These are phyloP conservation scores for Hyphodiscus sp. DNA, from an alignment of 2,329 filamentous ascomycete genomes.

Conservation along the genomic window DNA sequence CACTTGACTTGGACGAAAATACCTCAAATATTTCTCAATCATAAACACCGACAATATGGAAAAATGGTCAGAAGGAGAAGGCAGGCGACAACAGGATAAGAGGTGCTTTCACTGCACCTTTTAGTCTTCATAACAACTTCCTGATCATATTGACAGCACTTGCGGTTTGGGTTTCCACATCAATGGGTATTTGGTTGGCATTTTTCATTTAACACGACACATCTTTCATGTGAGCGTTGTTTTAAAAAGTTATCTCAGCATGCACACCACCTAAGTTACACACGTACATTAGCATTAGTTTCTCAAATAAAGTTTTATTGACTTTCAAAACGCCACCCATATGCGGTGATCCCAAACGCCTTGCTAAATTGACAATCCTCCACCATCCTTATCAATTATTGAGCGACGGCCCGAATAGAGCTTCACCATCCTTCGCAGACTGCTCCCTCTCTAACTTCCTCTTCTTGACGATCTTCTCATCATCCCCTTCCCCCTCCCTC, in stretches of 20 bases:
- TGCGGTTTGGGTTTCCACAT: too few relatives aligned
- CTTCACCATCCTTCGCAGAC: constrained; percentile 26
- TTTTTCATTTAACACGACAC: too few relatives aligned
- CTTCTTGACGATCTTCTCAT: constrained; percentile 28
- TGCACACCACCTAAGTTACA: neutral
- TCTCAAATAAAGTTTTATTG: neutral
- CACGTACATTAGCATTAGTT: neutral
- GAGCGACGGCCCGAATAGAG: constrained; percentile 22
- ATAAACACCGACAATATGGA: too few relatives aligned
- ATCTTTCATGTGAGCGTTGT: too few relatives aligned
- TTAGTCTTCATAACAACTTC: too few relatives aligned
- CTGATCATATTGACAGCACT: too few relatives aligned
- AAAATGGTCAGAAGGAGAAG: too few relatives aligned
- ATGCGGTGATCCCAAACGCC: constrained; percentile 12
- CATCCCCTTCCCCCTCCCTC: constrained; percentile 37
- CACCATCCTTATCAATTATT: constrained; percentile 5
- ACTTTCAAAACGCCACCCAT: constrained; percentile 2
- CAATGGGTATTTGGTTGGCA: too few relatives aligned
- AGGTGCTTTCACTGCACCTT: too few relatives aligned
- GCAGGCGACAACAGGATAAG: too few relatives aligned
- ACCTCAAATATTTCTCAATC: too few relatives aligned
- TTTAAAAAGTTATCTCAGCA: too few relatives aligned
- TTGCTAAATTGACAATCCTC: constrained; percentile 10
- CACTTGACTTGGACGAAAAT: neutral
- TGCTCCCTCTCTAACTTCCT: constrained; percentile 34